phyloP scores from a whole-genome alignment of 106 monocot genomes.

The Dendrobium huoshanense region DNA sequence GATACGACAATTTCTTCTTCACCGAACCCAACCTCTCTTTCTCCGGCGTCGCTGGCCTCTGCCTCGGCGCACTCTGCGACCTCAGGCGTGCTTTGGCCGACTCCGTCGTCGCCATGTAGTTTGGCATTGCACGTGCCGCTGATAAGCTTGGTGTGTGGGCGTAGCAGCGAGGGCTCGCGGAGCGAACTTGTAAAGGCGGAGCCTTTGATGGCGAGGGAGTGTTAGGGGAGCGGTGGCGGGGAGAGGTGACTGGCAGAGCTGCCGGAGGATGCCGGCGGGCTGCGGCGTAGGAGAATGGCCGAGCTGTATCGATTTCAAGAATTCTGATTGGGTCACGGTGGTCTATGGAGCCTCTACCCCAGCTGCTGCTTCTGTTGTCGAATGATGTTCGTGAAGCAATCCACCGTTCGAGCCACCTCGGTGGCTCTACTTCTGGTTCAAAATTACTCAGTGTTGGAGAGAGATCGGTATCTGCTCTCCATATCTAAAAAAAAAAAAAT shows the following conservation, averaged over 20 bases:
- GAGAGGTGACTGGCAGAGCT: conserved; percentile 16
- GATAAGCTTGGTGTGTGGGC: conserved; percentile 11
- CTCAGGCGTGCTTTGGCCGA: conserved; percentile 79
- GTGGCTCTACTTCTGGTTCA: conserved; percentile 14
- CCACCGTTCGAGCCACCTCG: conserved; percentile 75
- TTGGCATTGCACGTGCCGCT: conserved; percentile 38
- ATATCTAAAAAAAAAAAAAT: conserved; percentile 19
- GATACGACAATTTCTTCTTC: conserved; percentile 82
- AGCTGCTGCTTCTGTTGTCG: conserved; percentile 52
- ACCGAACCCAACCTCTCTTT: conserved; percentile 37
- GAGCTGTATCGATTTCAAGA: conserved; percentile 72
- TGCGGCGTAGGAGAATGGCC: conserved; percentile 60
- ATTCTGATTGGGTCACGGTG: conserved; percentile 81
- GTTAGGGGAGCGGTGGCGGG: conserved; percentile 34
- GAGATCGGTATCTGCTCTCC: conserved; percentile 53
- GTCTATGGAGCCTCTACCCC: conserved; percentile 58
- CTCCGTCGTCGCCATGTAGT: conserved; percentile 97
- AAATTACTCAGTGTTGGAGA: conserved; percentile 37
- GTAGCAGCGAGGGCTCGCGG: conserved; percentile 81
- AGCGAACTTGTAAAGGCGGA: conserved; percentile 61
- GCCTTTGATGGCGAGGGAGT: conserved; percentile 74
- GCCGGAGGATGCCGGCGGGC: background rate
- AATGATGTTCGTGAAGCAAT: conserved; percentile 63
- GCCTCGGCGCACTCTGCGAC: conserved; percentile 90
- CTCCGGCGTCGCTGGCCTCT: conserved; percentile 79